A percentile compares a stretch with the other conserved stretches of the same genome.
phyloP scores from a whole-genome alignment of 1,284 basidiomycete species.

The Anthracocystis walkeri region DNA sequence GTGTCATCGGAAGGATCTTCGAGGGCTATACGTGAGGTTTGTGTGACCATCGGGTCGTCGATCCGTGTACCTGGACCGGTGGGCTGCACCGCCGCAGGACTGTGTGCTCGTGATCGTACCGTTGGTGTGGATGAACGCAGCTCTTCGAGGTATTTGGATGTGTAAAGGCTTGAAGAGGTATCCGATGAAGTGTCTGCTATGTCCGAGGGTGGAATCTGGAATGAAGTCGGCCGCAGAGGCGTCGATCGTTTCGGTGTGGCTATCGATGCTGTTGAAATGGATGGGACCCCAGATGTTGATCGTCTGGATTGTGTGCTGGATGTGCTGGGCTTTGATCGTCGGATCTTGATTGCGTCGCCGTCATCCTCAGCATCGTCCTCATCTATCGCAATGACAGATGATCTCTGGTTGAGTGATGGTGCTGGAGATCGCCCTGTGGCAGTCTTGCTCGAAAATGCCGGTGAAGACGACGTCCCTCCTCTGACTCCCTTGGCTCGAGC shows the following conservation, averaged over 20 bases:
- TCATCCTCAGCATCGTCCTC: slow-evolving; percentile 17
- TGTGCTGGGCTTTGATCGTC: slow-evolving; percentile 23
- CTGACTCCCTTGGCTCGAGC: slow-evolving; percentile 17
- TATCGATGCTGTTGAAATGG: slow-evolving; percentile 10
- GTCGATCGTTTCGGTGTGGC: slow-evolving; percentile 12
- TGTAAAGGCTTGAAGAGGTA: slow-evolving; percentile 18
- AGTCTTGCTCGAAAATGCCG: background rate
- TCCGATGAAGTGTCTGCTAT: slow-evolving; percentile 3
- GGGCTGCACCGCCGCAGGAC: slow-evolving; percentile 4
- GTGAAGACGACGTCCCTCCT: slow-evolving; percentile 9
- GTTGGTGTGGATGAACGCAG: slow-evolving; percentile 40
- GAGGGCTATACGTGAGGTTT: slow-evolving; percentile 16
- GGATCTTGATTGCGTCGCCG: slow-evolving; percentile 25
- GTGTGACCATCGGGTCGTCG: slow-evolving; percentile 30
- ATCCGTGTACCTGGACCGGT: slow-evolving; percentile 24
- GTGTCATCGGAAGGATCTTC: slow-evolving; percentile 4
- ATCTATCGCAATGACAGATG: slow-evolving; percentile 6
- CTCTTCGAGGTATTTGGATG: slow-evolving; percentile 40
- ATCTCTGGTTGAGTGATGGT: background rate
- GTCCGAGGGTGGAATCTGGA: slow-evolving; percentile 1
- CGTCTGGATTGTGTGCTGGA: slow-evolving; percentile 19
- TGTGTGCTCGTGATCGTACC: slow-evolving; percentile 15
- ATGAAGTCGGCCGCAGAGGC: slow-evolving; percentile 24
- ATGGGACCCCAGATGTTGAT: background rate
- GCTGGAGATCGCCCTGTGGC: background rate